phyloP scores from a whole-genome alignment of 1,284 basidiomycete genomes.

The Tremellales sp. region DNA sequence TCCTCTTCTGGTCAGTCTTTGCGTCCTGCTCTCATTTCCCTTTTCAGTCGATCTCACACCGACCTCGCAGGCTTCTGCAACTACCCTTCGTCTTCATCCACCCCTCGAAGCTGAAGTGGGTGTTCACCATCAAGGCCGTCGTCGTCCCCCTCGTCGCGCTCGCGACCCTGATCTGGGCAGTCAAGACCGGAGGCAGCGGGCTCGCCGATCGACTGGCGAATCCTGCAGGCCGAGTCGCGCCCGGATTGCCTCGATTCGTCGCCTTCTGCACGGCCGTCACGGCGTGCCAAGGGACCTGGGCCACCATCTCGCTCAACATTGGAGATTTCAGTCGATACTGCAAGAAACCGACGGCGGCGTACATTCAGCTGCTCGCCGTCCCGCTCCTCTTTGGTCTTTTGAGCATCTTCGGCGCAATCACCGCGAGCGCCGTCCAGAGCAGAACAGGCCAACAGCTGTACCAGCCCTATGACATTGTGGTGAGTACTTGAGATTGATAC shows the following conservation, averaged over 20 bases:
- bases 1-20: conserved; percentile 66
- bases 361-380: conserved; percentile 65
- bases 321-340: conserved; percentile 57
- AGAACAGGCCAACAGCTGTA: conserved; percentile 57
- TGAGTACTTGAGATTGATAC: conserved; percentile 52
- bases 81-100: conserved; percentile 68
- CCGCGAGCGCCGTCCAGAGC: conserved; percentile 55
- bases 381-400: conserved; percentile 63
- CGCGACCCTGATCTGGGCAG: conserved; percentile 68
- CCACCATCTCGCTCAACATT: conserved; percentile 59
- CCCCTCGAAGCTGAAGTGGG: conserved; percentile 65
- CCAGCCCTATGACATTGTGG: conserved; percentile 43
- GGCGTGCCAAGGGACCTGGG: conserved; percentile 36
- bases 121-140: conserved; percentile 65
- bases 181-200: conserved; percentile 63
- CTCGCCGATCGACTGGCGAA: conserved; percentile 56
- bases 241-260: conserved; percentile 32
- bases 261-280: conserved; percentile 38
- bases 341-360: conserved; percentile 43
- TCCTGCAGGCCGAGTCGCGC: conserved; percentile 23
- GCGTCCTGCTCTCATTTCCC: conserved; percentile 49
- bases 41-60: not conserved
- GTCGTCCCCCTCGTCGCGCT: conserved; percentile 65
- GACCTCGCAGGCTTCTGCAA: conserved; percentile 25
- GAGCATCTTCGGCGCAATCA: conserved; percentile 61